phyloP scores from a whole-genome alignment of 768 basidiomycete species.

The Rhodosporidiobolus odoratus region DNA sequence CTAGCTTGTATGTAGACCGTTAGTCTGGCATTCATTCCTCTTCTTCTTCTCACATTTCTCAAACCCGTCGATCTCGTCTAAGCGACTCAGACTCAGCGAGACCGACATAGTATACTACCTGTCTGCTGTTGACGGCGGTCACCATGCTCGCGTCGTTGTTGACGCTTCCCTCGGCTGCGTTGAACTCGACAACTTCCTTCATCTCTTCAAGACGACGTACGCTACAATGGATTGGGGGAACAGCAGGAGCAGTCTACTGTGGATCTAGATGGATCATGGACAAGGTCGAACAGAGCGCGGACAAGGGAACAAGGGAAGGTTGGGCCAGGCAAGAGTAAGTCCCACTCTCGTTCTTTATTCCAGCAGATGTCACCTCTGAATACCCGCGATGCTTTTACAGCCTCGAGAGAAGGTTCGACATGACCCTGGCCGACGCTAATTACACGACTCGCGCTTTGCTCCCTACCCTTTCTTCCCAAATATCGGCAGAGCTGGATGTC shows the following conservation, averaged over 20 bases:
- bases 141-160: constrained; percentile 6
- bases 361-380: too few relatives aligned
- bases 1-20: too few relatives aligned
- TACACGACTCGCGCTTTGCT: constrained; percentile 66
- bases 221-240: constrained; percentile 54
- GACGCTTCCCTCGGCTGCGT: background rate
- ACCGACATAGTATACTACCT: background rate
- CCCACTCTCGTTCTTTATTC: constrained; percentile 7
- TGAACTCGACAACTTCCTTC: constrained; percentile 50
- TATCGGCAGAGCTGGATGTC: constrained; percentile 70
- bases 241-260: constrained; percentile 62
- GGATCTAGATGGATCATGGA: constrained; percentile 59
- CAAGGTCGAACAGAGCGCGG: constrained; percentile 63
- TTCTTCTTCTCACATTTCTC: constrained; percentile 1
- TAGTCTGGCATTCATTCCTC: background rate
- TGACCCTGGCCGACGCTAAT: constrained; percentile 69
- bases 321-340: constrained; percentile 67
- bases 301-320: constrained; percentile 58
- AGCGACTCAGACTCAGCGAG: too few relatives aligned
- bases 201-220: constrained; percentile 54
- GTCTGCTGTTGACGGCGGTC: background rate
- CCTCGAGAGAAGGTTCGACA: constrained; percentile 64
- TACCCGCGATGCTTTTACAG: constrained; percentile 53
- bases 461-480: constrained; percentile 61
- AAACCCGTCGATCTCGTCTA: background rate